Conservation (phyloP, 306 rosid species). For the Oemleria cerasiformis region DNA sequence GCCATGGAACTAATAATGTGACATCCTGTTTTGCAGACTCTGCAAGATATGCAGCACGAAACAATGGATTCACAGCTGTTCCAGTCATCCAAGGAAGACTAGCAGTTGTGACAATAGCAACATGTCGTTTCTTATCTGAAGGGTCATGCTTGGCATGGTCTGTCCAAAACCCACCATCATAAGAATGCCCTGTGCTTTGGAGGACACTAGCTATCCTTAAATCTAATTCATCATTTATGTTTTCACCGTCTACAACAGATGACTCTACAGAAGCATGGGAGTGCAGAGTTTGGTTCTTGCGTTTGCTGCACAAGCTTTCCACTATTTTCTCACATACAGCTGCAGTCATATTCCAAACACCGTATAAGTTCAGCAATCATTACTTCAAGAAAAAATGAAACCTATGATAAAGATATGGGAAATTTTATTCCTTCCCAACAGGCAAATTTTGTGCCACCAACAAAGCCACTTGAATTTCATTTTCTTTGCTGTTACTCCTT, state of each 20-base stretch:
- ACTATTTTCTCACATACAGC: slow-evolving; percentile 89
- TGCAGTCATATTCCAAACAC: slow-evolving; percentile 42
- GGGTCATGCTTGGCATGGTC: slow-evolving; percentile 62
- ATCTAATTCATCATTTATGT: slow-evolving; percentile 72
- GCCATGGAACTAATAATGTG: slow-evolving; percentile 95
- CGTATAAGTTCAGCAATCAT: slow-evolving; percentile 14
- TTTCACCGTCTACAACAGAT: slow-evolving; percentile 61
- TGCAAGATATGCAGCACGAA: slow-evolving; percentile 95
- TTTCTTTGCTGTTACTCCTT: background rate
- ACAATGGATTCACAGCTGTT: slow-evolving; percentile 93
- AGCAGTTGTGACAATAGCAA: slow-evolving; percentile 97
- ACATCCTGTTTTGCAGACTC: slow-evolving; percentile 74
- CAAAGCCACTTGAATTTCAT: background rate
- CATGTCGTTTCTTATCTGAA: slow-evolving; percentile 59
- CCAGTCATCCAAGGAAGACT: slow-evolving; percentile 99
- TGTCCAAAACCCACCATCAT: slow-evolving; percentile 91
- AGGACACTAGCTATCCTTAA: slow-evolving; percentile 88
- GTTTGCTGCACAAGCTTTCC: slow-evolving; percentile 79
- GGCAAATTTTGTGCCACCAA: background rate
- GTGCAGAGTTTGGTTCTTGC: slow-evolving; percentile 59
- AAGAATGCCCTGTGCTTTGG: slow-evolving; percentile 85
- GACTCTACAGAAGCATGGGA: slow-evolving; percentile 60
- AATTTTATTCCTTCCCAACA: background rate
- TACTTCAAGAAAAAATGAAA: background rate
- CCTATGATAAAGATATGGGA: background rate